A percentile compares a stretch with the other conserved stretches of the same genome.
phyloP scores from a whole-genome alignment of 345 rosid species.

The Eucalyptus tenuipes region DNA sequence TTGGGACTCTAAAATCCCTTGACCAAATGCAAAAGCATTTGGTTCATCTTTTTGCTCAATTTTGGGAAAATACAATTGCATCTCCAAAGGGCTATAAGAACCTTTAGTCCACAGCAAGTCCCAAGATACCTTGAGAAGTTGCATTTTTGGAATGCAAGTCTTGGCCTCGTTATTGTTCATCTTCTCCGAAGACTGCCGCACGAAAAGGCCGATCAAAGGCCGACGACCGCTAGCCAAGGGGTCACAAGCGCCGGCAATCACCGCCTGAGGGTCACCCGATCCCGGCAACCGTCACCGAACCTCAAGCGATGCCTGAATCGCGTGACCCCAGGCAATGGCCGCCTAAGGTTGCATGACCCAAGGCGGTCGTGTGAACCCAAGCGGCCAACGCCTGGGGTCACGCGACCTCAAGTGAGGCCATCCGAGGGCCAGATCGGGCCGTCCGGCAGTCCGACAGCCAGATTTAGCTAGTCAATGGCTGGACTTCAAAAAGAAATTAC shows the following conservation, averaged over 20 bases:
- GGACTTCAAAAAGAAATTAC: no score
- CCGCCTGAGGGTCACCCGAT: fast-evolving
- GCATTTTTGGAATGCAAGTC: fast-evolving
- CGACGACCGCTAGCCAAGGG: fast-evolving
- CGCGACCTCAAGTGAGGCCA: fast-evolving
- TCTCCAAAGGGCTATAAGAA: no score
- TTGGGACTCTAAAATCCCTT: no score
- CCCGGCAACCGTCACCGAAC: fast-evolving
- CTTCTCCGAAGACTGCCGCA: no score
- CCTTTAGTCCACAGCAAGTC: no score
- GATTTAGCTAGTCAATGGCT: fast-evolving
- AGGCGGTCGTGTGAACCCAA: no score
- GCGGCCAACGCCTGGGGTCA: fast-evolving
- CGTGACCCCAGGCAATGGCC: fast-evolving
- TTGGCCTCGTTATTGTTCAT: no score
- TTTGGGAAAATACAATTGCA: no score
- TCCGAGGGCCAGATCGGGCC: no score
- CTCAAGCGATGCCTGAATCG: fast-evolving
- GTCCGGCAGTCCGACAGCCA: fast-evolving
- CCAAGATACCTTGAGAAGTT: no score
- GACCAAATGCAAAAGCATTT: fast-evolving
- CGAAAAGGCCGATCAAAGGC: no score
- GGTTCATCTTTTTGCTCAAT: no score
- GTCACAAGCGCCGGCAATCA: fast-evolving
- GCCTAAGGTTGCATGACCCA: fast-evolving